These are phyloP conservation scores for Saccharomyces hybrid DNA, from an alignment of 1,139 yeast species.

Conservation along the genomic window DNA sequence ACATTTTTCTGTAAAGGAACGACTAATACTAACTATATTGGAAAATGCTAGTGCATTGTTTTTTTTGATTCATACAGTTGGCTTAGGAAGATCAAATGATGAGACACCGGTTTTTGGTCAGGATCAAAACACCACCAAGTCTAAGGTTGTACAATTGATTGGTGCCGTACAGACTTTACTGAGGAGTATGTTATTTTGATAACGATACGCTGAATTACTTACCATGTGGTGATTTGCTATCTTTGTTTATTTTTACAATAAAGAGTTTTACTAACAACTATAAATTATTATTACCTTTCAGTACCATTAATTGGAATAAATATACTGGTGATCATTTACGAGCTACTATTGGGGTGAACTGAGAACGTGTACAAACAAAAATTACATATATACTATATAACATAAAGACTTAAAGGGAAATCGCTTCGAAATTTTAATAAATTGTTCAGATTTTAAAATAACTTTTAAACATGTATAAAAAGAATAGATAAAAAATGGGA, in stretches of 20 bases:
- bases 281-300: constrained; percentile 10
- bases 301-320: constrained; percentile 68
- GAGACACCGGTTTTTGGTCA: constrained; percentile 37
- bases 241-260: background rate
- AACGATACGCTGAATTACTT: background rate
- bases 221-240: no score
- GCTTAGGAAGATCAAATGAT: constrained; percentile 39
- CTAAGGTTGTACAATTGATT: constrained; percentile 55
- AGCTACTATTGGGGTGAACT: constrained; percentile 57
- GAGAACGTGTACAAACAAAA: background rate
- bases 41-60: constrained; percentile 9
- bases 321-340: constrained; percentile 60
- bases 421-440: background rate
- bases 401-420: no score
- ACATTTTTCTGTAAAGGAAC: constrained; percentile 3
- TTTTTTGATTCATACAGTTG: constrained; percentile 31
- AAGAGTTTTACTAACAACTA: background rate
- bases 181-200: constrained; percentile 41
- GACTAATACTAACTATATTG: background rate
- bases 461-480: no score
- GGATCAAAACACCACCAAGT: constrained; percentile 43
- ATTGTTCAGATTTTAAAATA: no score
- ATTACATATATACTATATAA: constrained; percentile 1
- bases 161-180: constrained; percentile 69
- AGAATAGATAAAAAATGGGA: background rate